phyloP scores from a whole-genome alignment of 2,329 filamentous ascomycete genomes.

The Grosmannia penicillata region DNA sequence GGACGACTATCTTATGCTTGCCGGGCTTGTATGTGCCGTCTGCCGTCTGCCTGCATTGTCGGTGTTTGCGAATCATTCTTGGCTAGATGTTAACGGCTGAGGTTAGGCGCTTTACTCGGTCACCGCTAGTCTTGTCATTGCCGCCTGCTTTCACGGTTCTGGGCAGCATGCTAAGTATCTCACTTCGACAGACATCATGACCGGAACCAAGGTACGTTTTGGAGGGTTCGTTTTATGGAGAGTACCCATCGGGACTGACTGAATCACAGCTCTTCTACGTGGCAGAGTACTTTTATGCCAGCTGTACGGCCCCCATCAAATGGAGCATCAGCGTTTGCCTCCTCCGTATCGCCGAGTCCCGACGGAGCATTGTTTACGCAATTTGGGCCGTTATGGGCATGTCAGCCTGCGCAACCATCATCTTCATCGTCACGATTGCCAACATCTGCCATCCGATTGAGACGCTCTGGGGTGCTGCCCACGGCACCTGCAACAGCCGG shows the following conservation, averaged over 20 bases:
- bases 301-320: slow-evolving; percentile 1
- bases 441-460: slow-evolving; percentile 2
- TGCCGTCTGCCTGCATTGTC: neutral
- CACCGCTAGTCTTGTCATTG: neutral
- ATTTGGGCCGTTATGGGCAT: neutral
- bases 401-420: neutral
- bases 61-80: too few species aligned
- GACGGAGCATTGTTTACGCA: neutral
- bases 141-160: neutral
- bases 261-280: neutral
- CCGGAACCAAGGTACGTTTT: neutral
- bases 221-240: neutral
- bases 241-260: neutral
- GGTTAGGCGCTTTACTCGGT: neutral
- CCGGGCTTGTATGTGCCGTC: neutral
- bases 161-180: neutral
- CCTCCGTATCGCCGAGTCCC: neutral
- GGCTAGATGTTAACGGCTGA: neutral
- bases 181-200: neutral
- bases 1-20: neutral
- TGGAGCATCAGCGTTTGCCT: slow-evolving; percentile 1
- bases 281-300: slow-evolving; percentile 1
- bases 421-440: slow-evolving; percentile 1
- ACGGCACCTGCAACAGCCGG: neutral
- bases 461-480: slow-evolving; percentile 1